Evolutionary conservation across 495 filamentous ascomycete species (phyloP), one percentile per base, ranked within the genome.

Genomic region (Neohortaea acidophila): DNA sequence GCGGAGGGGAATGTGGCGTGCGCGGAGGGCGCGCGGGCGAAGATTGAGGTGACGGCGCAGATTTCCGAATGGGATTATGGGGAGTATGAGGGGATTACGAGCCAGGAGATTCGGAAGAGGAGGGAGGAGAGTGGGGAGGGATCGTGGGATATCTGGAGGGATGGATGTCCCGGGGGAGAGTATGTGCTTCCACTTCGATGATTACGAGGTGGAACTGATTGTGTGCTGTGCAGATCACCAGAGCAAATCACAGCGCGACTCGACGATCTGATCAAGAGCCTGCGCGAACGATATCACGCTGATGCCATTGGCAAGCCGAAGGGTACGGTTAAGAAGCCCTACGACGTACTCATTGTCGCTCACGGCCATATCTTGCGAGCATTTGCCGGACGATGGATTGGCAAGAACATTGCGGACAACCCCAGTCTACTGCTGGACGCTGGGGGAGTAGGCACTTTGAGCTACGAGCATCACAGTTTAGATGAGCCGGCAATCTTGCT

Each of bases 61-160:
- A 74, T 94, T 20, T 68, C 79, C 10, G 87, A 97, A 55, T 97
- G 87, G 87, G 83, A 92, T 59, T 97, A 97, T 49, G 89, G 89
- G 9, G 73, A 80, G 45, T 97, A 96, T 54, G 89, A 97, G 56
- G 89, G 89, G 2, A 72, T 92, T 56, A 91, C 81, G 5, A 78
- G 69, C 38, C 56, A 68, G 12, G 59, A 81, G 51, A 94, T 96
- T 51, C 53, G 67, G 18, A 62, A 69, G 36, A 63, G 83, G 25
- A 64, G 84, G 22, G 49, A 69, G 27, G 64, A 53, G 57, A 67
- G 46, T 55, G 77, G 44, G 68, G 73, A 2, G 27, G 21, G 17
- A 3, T 35, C 48, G 36, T 63, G 60, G 60, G 54, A 61, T 50
- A 63, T 63, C 11, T 63, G 60, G 60, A 30, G 56, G 20, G 60